Evolutionary conservation across 1,284 basidiomycete genomes (phyloP), one percentile per base, ranked within the genome.

Genomic region (Leucoagaricus sp.): DNA sequence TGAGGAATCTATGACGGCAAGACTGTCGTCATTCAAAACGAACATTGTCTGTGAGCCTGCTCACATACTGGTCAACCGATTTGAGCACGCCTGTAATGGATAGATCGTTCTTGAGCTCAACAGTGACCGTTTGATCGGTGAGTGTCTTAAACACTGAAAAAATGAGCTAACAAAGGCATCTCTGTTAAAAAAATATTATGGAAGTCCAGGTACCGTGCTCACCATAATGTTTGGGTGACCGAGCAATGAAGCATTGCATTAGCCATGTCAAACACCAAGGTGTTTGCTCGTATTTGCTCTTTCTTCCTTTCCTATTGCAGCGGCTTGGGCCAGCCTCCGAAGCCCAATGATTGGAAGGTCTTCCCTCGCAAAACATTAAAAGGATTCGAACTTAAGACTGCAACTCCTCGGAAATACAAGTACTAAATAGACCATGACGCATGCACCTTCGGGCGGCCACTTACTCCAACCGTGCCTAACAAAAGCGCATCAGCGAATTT

Each of bases 141-240:
- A 99, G 86, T 13, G 96, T 99, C 78, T 99, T 99, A 89, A 99
- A 99, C 44, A 98, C 95, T 48, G 94, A 96, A 76, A 96, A 96
- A 66, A 96, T 96, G 65, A 96, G 86, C 94, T 96, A 68, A 26
- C 9, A 19, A 2, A 41, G n/a, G n/a, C n/a, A n/a, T n/a, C n/a
- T n/a, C n/a, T n/a, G n/a, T n/a, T 19, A 21, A 21, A 41, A 21
- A n/a, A 41, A 21, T 9, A 19, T 21, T 9, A n/a, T 12, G 36
- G 36, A n/a, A 41, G 12, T 21, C 4, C 7, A 5, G 36, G 36
- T 6, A 23, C 19, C 23, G 19, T 5, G 19, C 49, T 46, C 26
- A 57, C 55, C 55, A 57, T 57, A 44, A 15, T 23, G 55, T 34
- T 45, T 33, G 23, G 17, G 4, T 41, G 17, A 7, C 6, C 17